Base-by-base conservation (phyloP, 2,329 filamentous ascomycete genomes). In the Dactylellina sp. region DNA sequence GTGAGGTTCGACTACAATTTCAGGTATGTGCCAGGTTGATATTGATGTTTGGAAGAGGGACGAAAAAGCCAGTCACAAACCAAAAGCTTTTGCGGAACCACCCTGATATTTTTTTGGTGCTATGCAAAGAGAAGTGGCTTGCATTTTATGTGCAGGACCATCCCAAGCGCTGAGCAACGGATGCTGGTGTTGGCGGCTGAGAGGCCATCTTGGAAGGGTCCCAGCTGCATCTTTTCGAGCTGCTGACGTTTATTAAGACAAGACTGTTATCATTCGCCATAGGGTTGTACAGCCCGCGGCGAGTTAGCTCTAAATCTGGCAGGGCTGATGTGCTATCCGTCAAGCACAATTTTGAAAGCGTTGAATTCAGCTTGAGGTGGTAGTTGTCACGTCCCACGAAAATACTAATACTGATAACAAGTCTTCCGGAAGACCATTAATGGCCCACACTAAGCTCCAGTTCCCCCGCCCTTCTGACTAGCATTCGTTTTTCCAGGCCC, bases 111-210 rank as follows among this genome's bases (percentile, higher is more conserved):
- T 44, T 28, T 57, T 28, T 25, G 12, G 6, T 42, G 9, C 14
- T 28, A 57, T 16, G 52, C 52, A 66, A 40, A 28, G 42, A 56
- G 42, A 24, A 42, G 39, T 28, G 52, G 53, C 25, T 59, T 37
- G 44, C 35, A 57, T 40, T 68, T 39, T 68, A 68, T 46, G 44
- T 60, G 46, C 44, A 42, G 46, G 35, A 24, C 18, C 7, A 22
- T 16, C 22, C 22, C 47, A 53, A 44, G 53, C 50, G 53, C 63
- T 53, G 32, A 53, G 53, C 24, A 60, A 16, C 14, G n/a, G 52
- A 24, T 37, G 20, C 53, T 32, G 35, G 28, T 24, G 22, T 44
- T 53, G 32, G 50, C 61, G 35, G 52, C 62, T 14, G 32, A 52
- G 28, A 5, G 28, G 37, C 16, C 14, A 37, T 32, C n/a, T 16